Base-by-base conservation (phyloP, 441 rosid species). In the Macaranga tanarius region DNA sequence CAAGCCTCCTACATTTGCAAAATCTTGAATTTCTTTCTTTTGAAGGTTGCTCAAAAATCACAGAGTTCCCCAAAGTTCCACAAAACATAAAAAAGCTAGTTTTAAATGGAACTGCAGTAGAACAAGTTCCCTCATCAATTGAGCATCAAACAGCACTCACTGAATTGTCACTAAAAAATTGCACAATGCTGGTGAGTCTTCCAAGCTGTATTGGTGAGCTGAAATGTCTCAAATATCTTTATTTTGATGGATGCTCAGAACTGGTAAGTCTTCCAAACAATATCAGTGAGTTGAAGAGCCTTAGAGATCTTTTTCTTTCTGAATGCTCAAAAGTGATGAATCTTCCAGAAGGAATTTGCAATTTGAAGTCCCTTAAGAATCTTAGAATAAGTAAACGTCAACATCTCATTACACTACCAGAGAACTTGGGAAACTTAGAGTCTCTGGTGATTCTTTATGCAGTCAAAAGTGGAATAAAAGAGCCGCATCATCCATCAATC, bases 401-500 rank as follows among this genome's bases (percentile, higher is more conserved):
- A 52, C 17, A 52, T 31, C 45, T 67, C 19, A 34, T 19, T 28
- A 19, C 23, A 55, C 31, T 67, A 42, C 71, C 71, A 13, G 56
- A 65, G 40, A 65, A 65, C 22, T 51, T 65, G 56, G 69, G 69
- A 22, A 25, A 23, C 48, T 55, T 55, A 55, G 20, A 42, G 22
- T 69, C 63, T n/a, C 38, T 69, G 6, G 0, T 0, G 25, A 13
- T 15, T 2, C 51, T 69, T 40, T 2, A 2, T 54, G 61, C 61
- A 31, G 4, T 6, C 0, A 34, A 48, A 23, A 65, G 42, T 65
- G 57, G 56, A 8, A 47, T 65, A 5, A 48, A 19, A 48, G 25
- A 7, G n/a, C 25, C 75, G 34, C 75, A 51, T 62, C 67, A 48
- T n/a, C 10, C 26, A 42, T 80, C 22, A 64, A 61, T 44, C 72